Conservation (phyloP, 2,329 filamentous ascomycete genomes). For the Orbilia quercus region DNA sequence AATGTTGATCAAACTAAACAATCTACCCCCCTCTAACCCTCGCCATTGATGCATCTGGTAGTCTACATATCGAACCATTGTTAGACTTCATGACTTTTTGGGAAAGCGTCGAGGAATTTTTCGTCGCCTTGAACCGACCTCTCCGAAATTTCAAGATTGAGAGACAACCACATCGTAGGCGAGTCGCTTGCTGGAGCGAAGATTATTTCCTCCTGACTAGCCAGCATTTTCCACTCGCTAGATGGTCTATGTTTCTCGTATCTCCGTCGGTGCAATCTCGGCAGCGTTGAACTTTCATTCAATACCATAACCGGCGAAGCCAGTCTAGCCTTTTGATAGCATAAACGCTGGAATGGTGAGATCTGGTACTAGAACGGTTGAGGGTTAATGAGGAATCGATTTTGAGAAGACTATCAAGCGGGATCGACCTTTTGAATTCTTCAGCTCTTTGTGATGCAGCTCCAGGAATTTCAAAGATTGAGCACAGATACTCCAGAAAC, state of each 20-base stretch:
- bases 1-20: constrained; percentile 29
- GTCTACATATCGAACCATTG: constrained; percentile 18
- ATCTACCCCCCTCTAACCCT: neutral
- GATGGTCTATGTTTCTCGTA: constrained; percentile 13
- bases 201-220: constrained; percentile 5
- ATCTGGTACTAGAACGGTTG: constrained; percentile 17
- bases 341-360: constrained; percentile 46
- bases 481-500: constrained; percentile 20
- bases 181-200: constrained; percentile 7
- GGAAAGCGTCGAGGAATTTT: constrained; percentile 24
- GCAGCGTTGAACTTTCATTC: constrained; percentile 20
- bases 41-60: too few relatives aligned
- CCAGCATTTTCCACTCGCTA: constrained; percentile 28
- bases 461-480: constrained; percentile 9
- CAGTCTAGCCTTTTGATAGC: constrained; percentile 1
- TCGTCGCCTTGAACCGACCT: constrained; percentile 14
- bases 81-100: constrained; percentile 32
- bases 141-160: constrained; percentile 34
- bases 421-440: constrained; percentile 8
- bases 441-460: neutral
- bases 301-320: constrained; percentile 40
- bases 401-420: neutral
- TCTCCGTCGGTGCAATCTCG: constrained; percentile 26
- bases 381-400: constrained; percentile 2
- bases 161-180: constrained; percentile 12